Evolutionary conservation across 73 alveolate species (phyloP), one percentile per base, ranked within the genome.

Genomic region (Paraurostyla sp.): DNA sequence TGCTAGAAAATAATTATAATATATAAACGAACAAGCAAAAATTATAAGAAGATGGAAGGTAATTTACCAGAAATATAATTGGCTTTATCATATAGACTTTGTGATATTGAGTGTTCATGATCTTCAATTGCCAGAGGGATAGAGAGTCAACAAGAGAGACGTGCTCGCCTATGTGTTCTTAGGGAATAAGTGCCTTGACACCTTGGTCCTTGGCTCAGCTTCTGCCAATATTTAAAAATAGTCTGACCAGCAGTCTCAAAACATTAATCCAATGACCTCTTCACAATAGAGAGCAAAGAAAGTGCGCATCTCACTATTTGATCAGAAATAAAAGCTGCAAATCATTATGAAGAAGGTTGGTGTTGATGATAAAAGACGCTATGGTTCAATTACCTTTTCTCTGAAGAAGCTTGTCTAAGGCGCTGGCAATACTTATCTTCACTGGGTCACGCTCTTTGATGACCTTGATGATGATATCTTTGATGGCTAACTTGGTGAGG

Each of bases 401-500:
- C 80, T 78, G 0, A 78, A 78, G 68, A 78, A 78, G 49, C 41
- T 78, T 15, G 6, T 46, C 30, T 41, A 49, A 54, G 76, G 78
- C 0, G 29, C 40, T 13, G 76, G 80, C 42, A 49, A 54, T 36
- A 78, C 65, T 40, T 78, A 51, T 41, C 27, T 78, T 58, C 89
- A 78, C 29, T 83, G 92, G 92, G 51, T 65, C 16, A 83, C 92
- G 4, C 63, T 83, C 9, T 83, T 63, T 43, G 92, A 83, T 45
- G 62, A 40, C 35, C 23, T 65, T 0, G 92, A 83, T 41, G 92
- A 83, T 32, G 92, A 83, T 43, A 51, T 45, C 20, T 83, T 29
- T 58, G 92, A 65, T 83, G 92, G 92, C 11, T 33, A 83, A n/a
- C 69, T 83, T 0, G 82, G 84, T 20, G 92, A 83, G 20, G 92